Evolutionary conservation across 495 filamentous ascomycete species (phyloP).

Genomic region (Neurospora sp.): DNA sequence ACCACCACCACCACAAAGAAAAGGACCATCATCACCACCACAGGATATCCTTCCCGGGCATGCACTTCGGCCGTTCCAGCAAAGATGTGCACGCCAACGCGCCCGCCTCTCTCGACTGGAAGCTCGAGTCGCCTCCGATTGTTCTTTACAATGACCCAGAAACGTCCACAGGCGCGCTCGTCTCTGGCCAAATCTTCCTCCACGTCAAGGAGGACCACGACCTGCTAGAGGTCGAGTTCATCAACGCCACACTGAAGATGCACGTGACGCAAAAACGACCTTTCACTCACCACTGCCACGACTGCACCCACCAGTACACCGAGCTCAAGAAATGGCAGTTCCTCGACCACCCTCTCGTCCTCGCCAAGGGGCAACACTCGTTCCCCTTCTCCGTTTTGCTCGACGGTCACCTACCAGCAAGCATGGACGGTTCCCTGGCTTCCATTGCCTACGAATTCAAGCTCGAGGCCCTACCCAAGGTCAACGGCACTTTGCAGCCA

Average conservation of each 20-base stretch:
- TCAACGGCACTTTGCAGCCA: slow-evolving; percentile 17
- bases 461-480: slow-evolving; percentile 60
- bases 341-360: slow-evolving; percentile 52
- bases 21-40: slow-evolving; percentile 31
- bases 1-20: slow-evolving; percentile 6
- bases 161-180: slow-evolving; percentile 72
- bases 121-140: slow-evolving; percentile 82
- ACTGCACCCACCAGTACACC: slow-evolving; percentile 58
- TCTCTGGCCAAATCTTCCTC: slow-evolving; percentile 77
- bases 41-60: slow-evolving; percentile 35
- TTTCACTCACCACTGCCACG: slow-evolving; percentile 61
- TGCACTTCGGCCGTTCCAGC: slow-evolving; percentile 37
- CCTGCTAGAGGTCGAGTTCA: slow-evolving; percentile 52
- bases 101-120: slow-evolving; percentile 55
- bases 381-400: slow-evolving; percentile 92
- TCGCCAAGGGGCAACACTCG: slow-evolving; percentile 55
- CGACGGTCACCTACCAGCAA: slow-evolving; percentile 76
- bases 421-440: slow-evolving; percentile 60
- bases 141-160: slow-evolving; percentile 69
- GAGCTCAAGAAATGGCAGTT: slow-evolving; percentile 73
- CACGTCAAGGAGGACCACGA: slow-evolving; percentile 46
- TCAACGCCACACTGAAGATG: slow-evolving; percentile 58
- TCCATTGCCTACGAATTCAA: slow-evolving; percentile 69
- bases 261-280: slow-evolving; percentile 68
- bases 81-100: slow-evolving; percentile 30